Evolutionary conservation across 2,329 filamentous ascomycete genomes (phyloP), one percentile per base, ranked within the genome.

Genomic region (Pyrenochaeta sp.): DNA sequence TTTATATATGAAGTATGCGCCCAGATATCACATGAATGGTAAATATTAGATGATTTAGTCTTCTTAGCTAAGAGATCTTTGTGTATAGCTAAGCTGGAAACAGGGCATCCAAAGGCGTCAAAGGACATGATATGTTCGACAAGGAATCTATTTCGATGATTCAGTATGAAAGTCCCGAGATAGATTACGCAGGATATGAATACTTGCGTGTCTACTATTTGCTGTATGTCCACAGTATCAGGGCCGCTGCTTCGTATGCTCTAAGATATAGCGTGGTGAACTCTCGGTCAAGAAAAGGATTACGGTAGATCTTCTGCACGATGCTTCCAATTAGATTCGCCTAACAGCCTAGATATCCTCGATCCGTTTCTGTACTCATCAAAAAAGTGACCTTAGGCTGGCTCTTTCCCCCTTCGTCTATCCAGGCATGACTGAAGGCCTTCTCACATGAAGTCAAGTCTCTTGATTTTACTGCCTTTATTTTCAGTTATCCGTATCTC

Each of bases 371-470:
- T 2, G 67, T 2, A 49, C 82, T 78, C 14, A 82, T 63, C 39
- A 82, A 44, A 0, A 80, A n/a, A 1, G 49, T 67, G 10, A 58
- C 51, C 3, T 63, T 67, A 7, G 47, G 51, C 17, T 52, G 46
- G 1, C 18, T 27, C n/a, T 21, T 56, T 1, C 32, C 41, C 0
- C 59, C 48, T 2, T 67, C 69, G 3, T 63, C 59, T 37, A 50
- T 46, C 21, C 71, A 79, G 17, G 56, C 71, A 61, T 83, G 76
- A 0, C 67, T 67, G 59, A 85, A 84, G 0, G 83, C 83, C 55
- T 86, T 87, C 54, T 86, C 84, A 41, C 82, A 85, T 10, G 64
- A 17, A 1, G 64, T 11, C 18, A 66, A 21, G 20, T 64, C 61
- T 10, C 63, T 54, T 7, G 42, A 0, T 23, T 75, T 75, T 3